phyloP scores from a whole-genome alignment of 805 yeast species.

The Sugiyamaella marilandica region DNA sequence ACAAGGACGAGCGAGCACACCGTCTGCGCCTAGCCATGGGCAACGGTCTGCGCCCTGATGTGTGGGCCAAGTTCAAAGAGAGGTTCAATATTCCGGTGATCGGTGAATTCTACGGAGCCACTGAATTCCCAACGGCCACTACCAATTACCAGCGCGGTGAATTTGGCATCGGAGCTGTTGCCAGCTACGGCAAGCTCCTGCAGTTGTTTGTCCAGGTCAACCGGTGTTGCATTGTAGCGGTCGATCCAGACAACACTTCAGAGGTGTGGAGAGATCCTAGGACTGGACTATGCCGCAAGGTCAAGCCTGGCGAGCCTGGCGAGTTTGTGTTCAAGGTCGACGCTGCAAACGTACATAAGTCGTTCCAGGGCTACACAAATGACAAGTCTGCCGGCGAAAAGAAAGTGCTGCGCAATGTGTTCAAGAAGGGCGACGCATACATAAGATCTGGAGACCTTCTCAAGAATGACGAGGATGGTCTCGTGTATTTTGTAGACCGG shows the following conservation, averaged over 20 bases:
- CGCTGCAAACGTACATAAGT: conserved; percentile 55
- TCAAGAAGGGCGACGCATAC: conserved; percentile 85
- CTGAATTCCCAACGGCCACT: conserved; percentile 87
- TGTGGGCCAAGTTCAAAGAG: conserved; percentile 75
- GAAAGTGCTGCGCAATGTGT: conserved; percentile 69
- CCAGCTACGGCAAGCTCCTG: conserved; percentile 61
- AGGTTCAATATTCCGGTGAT: conserved; percentile 70
- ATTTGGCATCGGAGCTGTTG: conserved; percentile 82
- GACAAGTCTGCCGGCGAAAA: conserved; percentile 73
- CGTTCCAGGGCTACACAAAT: conserved; percentile 87
- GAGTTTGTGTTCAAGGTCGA: conserved; percentile 78
- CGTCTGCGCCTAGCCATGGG: conserved; percentile 71
- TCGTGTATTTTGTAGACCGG: conserved; percentile 82
- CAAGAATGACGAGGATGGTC: conserved; percentile 59
- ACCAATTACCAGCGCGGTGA: conserved; percentile 75
- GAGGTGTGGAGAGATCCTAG: conserved; percentile 63
- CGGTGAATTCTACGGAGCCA: conserved; percentile 91
- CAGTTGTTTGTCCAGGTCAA: conserved; percentile 27
- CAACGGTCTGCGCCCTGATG: conserved; percentile 83
- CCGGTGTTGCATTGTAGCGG: conserved; percentile 51
- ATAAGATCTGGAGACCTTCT: conserved; percentile 84
- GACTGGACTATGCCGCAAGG: conserved; percentile 55
- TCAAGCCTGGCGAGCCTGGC: conserved; percentile 67
- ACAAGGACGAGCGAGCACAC: conserved; percentile 59
- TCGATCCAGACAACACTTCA: conserved; percentile 77